phyloP scores from a whole-genome alignment of 176 grass and related monocot genomes.

The Bolboschoenus planiculmis region DNA sequence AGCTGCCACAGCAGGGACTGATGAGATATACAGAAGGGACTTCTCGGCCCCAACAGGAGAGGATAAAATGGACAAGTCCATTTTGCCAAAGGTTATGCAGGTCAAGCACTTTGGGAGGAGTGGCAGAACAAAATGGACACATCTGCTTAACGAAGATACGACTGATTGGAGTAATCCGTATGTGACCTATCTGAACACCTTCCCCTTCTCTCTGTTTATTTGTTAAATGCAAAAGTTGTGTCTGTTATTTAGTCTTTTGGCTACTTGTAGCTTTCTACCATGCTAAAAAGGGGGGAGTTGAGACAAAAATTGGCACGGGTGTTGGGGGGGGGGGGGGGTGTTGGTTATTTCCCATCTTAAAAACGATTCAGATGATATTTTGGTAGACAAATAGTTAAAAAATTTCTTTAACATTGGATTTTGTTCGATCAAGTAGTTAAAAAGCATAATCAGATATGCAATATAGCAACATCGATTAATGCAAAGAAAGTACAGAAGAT shows the following conservation, averaged over 20 bases:
- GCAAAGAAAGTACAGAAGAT: background rate
- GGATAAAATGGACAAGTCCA: slow-evolving; percentile 97
- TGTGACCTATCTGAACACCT: slow-evolving; percentile 17
- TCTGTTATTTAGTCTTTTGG: background rate
- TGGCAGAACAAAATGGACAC: slow-evolving; percentile 96
- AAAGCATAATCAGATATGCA: background rate
- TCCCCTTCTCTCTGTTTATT: background rate
- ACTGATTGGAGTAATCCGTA: slow-evolving; percentile 97
- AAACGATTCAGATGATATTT: background rate
- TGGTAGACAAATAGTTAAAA: background rate
- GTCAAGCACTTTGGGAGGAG: slow-evolving; percentile 96
- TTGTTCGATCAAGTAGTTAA: background rate
- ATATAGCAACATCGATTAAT: background rate
- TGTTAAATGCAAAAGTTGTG: background rate
- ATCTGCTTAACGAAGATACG: slow-evolving; percentile 96
- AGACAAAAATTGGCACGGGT: too few species aligned
- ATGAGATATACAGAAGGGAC: slow-evolving; percentile 64
- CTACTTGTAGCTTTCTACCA: background rate
- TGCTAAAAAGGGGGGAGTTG: too few species aligned
- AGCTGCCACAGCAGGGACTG: slow-evolving; percentile 41
- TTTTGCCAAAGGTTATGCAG: slow-evolving; percentile 98
- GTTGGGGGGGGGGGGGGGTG: background rate
- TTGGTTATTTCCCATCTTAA: background rate
- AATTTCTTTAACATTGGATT: background rate
- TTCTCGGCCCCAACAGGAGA: slow-evolving; percentile 84